Conservation (phyloP, 495 filamentous ascomycete species). For the Lasiosphaeria ovina region DNA sequence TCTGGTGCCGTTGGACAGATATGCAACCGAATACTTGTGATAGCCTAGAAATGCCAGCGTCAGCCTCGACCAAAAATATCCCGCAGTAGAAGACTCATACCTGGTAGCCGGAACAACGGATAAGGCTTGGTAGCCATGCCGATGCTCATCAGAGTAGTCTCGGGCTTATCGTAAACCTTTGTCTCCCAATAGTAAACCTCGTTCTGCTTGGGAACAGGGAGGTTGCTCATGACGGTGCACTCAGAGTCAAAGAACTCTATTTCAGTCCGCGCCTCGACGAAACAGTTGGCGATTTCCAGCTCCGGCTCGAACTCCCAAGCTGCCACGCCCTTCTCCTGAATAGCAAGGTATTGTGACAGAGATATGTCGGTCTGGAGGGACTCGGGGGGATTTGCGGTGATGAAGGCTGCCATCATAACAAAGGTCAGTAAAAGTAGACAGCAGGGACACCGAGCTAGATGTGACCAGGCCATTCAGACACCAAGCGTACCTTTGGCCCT, state of each 20-base stretch:
- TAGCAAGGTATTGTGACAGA: constrained; percentile 93
- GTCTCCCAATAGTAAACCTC: constrained; percentile 99
- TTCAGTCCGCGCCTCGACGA: constrained; percentile 92
- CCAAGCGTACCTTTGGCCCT: constrained; percentile 81
- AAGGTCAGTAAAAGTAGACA: constrained; percentile 15
- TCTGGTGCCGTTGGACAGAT: constrained; percentile 80
- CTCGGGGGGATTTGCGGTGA: constrained; percentile 92
- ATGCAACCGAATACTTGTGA: constrained; percentile 88
- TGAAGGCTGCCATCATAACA: constrained; percentile 62
- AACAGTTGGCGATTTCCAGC: constrained; percentile 97
- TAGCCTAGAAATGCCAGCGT: constrained; percentile 56
- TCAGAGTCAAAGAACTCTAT: constrained; percentile 98
- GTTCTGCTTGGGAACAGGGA: constrained; percentile 96
- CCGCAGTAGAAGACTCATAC: constrained; percentile 41
- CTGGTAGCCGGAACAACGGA: constrained; percentile 88
- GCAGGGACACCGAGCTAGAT: background rate
- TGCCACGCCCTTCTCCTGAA: constrained; percentile 97
- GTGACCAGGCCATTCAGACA: background rate
- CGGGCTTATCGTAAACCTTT: constrained; percentile 97
- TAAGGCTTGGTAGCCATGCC: constrained; percentile 96
- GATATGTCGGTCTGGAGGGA: constrained; percentile 96
- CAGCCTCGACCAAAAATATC: background rate
- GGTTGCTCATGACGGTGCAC: constrained; percentile 94
- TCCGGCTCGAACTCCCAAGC: constrained; percentile 99
- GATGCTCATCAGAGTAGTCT: constrained; percentile 77